A percentile compares a stretch with the other conserved stretches of the same genome.
phyloP scores from a whole-genome alignment of 805 yeast genomes.

The Teunomyces gatunensis region DNA sequence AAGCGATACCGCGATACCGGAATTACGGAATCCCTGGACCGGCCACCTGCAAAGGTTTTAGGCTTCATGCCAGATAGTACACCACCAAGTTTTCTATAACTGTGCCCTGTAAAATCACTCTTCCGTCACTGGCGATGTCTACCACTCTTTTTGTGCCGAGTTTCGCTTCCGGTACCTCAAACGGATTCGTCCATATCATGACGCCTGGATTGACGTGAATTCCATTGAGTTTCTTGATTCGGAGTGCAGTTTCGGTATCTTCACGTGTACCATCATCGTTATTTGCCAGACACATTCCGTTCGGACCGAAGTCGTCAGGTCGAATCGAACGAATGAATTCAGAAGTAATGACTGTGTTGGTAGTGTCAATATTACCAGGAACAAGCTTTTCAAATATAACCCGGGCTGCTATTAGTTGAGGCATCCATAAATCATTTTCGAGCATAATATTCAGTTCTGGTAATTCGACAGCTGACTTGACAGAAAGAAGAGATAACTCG shows the following conservation, averaged over 20 bases:
- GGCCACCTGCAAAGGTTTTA: not conserved
- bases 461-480: constrained; percentile 1
- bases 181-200: constrained; percentile 31
- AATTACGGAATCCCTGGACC: not conserved
- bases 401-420: constrained; percentile 41
- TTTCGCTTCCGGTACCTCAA: constrained; percentile 10
- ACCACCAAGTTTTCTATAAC: constrained; percentile 32
- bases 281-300: constrained; percentile 1
- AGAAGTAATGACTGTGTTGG: constrained; percentile 30
- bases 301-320: constrained; percentile 5
- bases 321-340: constrained; percentile 18
- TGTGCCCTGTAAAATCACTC: constrained; percentile 24
- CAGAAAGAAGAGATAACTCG: constrained; percentile 20
- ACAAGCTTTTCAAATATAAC: constrained; percentile 45
- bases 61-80: constrained; percentile 13
- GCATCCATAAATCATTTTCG: constrained; percentile 37
- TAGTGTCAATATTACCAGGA: constrained; percentile 39
- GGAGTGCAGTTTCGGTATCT: constrained; percentile 16
- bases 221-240: constrained; percentile 36
- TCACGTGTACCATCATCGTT: not conserved
- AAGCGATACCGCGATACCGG: constrained; percentile 8
- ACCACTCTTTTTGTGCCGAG: constrained; percentile 7
- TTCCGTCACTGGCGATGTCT: constrained; percentile 17
- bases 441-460: constrained; percentile 12
- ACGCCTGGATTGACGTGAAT: constrained; percentile 18